Conservation (phyloP, 306 rosid species). For the Sindora glabra region DNA sequence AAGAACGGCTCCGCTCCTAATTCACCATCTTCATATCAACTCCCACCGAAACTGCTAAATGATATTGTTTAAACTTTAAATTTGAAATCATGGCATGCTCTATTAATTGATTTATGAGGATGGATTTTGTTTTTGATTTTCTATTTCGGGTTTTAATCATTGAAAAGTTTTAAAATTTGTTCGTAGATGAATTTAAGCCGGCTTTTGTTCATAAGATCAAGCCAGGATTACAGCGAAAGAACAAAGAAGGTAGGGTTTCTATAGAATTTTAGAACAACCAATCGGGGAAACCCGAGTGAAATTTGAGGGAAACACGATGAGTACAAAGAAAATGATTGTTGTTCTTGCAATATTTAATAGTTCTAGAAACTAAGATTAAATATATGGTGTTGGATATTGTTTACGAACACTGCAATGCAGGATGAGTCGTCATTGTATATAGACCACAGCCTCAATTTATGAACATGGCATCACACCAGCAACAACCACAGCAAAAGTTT, state of each 20-base stretch:
- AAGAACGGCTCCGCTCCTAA: too few relatives aligned
- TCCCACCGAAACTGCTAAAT: too few relatives aligned
- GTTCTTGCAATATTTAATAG: not conserved
- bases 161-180: constrained; percentile 2
- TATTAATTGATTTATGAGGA: not conserved
- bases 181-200: constrained; percentile 82
- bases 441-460: too few relatives aligned
- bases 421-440: too few relatives aligned
- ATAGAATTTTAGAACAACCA: constrained; percentile 90
- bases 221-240: constrained; percentile 62
- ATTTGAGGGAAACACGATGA: constrained; percentile 88
- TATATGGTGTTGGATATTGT: not conserved
- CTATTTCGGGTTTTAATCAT: not conserved
- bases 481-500: too few relatives aligned
- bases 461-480: too few relatives aligned
- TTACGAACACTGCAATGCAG: not conserved
- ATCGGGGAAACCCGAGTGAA: constrained; percentile 73
- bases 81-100: too few relatives aligned
- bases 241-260: constrained; percentile 71
- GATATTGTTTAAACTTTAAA: too few relatives aligned
- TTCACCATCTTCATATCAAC: too few relatives aligned
- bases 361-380: not conserved
- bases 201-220: constrained; percentile 81
- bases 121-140: not conserved
- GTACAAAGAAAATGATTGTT: constrained; percentile 56